Conservation (phyloP, 1,139 yeast species). For the Candida sp. region DNA sequence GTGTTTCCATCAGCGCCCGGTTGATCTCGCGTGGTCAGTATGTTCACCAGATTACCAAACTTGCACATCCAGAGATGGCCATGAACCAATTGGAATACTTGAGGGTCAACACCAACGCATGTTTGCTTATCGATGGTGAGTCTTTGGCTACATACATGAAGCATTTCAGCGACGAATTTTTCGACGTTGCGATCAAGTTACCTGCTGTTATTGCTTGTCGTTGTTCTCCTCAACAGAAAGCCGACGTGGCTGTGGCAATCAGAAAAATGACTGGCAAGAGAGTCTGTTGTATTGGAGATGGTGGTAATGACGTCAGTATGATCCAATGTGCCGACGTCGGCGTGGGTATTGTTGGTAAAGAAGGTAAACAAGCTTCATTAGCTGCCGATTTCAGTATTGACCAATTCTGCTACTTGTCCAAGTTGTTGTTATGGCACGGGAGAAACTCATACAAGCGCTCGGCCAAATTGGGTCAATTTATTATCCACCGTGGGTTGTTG, state of each 20-base stretch:
- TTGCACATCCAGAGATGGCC: slow-evolving; percentile 65
- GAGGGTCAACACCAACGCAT: slow-evolving; percentile 67
- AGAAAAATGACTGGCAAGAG: slow-evolving; percentile 82
- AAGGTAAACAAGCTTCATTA: slow-evolving; percentile 95
- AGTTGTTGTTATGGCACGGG: slow-evolving; percentile 95
- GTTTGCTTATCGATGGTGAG: slow-evolving; percentile 93
- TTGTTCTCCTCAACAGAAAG: slow-evolving; percentile 99
- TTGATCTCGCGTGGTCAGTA: slow-evolving; percentile 93
- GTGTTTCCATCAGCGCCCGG: slow-evolving; percentile 95
- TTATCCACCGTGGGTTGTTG: slow-evolving; percentile 93
- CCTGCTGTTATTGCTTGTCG: slow-evolving; percentile 98
- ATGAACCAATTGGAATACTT: slow-evolving; percentile 75
- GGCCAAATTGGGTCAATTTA: slow-evolving; percentile 94
- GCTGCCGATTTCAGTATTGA: slow-evolving; percentile 97
- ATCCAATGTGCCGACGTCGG: slow-evolving; percentile 99
- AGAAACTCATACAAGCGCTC: slow-evolving; percentile 95
- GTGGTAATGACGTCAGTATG: slow-evolving; percentile 99
- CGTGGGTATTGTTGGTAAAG: slow-evolving; percentile 98
- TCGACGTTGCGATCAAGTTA: slow-evolving; percentile 71
- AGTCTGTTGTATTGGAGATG: slow-evolving; percentile 98
- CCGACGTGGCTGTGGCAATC: slow-evolving; percentile 88
- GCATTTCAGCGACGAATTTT: slow-evolving; percentile 70
- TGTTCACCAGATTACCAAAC: slow-evolving; percentile 82
- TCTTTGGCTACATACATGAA: slow-evolving; percentile 75
- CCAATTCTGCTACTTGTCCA: slow-evolving; percentile 89